Percentiles rank a stretch among this genome's conserved stretches.
Evolutionary conservation across 805 yeast genomes (phyloP).

Genomic region (Ogataea dorogensis): DNA sequence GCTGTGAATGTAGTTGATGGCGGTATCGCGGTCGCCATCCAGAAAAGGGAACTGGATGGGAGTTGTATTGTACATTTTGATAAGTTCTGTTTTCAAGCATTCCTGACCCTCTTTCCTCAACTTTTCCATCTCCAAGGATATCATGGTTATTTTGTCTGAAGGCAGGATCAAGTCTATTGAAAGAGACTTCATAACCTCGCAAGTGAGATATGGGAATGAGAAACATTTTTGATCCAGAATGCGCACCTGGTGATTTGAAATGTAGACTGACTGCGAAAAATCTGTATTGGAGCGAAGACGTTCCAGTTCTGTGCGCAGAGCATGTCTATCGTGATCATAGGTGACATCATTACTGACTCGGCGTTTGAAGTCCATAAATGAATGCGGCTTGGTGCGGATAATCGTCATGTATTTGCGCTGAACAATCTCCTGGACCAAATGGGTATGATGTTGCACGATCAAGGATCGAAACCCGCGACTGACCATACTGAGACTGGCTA

Average conservation of each 20-base stretch:
- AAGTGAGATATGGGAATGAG: conserved; percentile 3
- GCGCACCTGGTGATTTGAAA: conserved; percentile 12
- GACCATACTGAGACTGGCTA: conserved; percentile 7
- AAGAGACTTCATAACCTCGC: conserved; percentile 4
- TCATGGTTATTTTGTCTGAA: background rate
- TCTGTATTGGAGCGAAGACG: background rate
- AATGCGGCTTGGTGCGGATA: conserved; percentile 4
- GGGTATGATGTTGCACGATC: conserved; percentile 11
- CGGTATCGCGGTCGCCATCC: conserved; percentile 12
- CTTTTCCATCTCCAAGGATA: conserved; percentile 2
- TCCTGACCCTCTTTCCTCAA: background rate
- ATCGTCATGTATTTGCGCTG: conserved; percentile 9
- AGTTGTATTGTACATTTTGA: conserved; percentile 1
- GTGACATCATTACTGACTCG: conserved; percentile 21
- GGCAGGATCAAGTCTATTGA: conserved; percentile 16
- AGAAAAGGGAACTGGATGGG: conserved; percentile 18
- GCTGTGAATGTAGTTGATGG: conserved; percentile 14
- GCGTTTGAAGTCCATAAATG: conserved; percentile 14
- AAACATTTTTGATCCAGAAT: conserved; percentile 13
- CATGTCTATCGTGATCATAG: conserved; percentile 22
- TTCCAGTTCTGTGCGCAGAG: conserved; percentile 20
- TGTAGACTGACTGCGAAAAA: conserved; percentile 3
- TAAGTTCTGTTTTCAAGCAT: conserved; percentile 1
- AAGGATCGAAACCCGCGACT: conserved; percentile 11
- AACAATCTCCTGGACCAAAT: conserved; percentile 8